Evolutionary conservation across 169 alveolate species (phyloP).

Genomic region (Plasmodium inui): DNA sequence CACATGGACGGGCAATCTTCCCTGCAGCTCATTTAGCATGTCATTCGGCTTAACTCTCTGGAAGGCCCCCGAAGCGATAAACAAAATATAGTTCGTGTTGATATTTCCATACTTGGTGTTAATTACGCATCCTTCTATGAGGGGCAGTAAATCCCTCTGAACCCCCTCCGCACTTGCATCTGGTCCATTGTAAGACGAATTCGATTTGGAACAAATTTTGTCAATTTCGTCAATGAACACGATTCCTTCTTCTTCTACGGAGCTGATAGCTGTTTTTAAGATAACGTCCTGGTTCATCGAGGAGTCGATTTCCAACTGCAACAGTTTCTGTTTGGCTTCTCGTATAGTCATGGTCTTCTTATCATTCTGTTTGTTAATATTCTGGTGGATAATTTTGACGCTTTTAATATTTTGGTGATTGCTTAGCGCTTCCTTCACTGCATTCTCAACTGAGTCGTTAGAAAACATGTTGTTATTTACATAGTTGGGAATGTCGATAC

Average conservation of each 20-base stretch:
- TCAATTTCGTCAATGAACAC: constrained; percentile 94
- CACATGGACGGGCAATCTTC: constrained; percentile 92
- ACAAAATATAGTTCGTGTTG: constrained; percentile 90
- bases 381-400: constrained; percentile 68
- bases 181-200: constrained; percentile 78
- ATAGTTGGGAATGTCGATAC: constrained; percentile 79
- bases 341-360: constrained; percentile 75
- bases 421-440: constrained; percentile 67
- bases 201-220: constrained; percentile 85
- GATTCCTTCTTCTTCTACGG: constrained; percentile 90
- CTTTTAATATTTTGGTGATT: constrained; percentile 71
- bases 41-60: constrained; percentile 91
- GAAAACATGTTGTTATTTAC: constrained; percentile 55
- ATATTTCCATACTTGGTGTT: constrained; percentile 89
- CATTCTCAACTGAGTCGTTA: constrained; percentile 55
- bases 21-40: constrained; percentile 92
- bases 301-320: constrained; percentile 77
- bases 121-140: constrained; percentile 91
- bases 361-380: constrained; percentile 72
- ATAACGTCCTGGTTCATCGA: constrained; percentile 80
- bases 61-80: constrained; percentile 93
- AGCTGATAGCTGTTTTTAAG: constrained; percentile 83
- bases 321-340: constrained; percentile 78
- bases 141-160: constrained; percentile 91
- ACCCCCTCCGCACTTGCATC: constrained; percentile 94